Percentiles rank a stretch among this genome's conserved stretches.
phyloP scores from a whole-genome alignment of 805 yeast genomes.

The Kregervanrija fluxuum region DNA sequence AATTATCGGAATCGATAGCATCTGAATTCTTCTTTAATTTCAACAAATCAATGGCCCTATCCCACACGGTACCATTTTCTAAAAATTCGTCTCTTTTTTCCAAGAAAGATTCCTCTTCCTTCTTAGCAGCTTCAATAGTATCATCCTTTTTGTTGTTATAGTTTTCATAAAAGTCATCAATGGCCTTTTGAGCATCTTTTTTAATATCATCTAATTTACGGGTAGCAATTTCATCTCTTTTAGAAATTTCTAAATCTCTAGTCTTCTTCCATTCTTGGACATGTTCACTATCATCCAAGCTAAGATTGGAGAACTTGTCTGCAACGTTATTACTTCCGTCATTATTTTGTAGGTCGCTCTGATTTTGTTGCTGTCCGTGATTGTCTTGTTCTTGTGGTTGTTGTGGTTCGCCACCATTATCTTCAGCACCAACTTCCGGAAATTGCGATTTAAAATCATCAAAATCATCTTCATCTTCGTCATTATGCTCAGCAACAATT shows the following conservation, averaged over 20 bases:
- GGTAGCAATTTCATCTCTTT: conserved; percentile 67
- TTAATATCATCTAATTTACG: conserved; percentile 60
- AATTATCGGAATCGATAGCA: conserved; percentile 24
- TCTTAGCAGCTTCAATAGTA: conserved; percentile 52
- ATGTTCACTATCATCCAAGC: conserved; percentile 48
- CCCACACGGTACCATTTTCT: conserved; percentile 47
- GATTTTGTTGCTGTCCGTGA: neutral
- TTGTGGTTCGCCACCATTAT: neutral
- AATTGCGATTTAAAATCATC: conserved; percentile 58
- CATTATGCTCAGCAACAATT: conserved; percentile 25
- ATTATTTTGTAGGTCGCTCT: neutral
- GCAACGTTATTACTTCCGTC: conserved; percentile 37
- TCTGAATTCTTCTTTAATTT: conserved; percentile 28
- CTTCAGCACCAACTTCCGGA: conserved; percentile 44
- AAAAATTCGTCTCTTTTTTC: conserved; percentile 65
- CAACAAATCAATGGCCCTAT: conserved; percentile 43
- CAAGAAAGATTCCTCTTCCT: conserved; percentile 65
- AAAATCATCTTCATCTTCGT: conserved; percentile 37
- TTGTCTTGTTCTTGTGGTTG: conserved; percentile 7
- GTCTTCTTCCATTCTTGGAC: conserved; percentile 75
- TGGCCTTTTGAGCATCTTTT: conserved; percentile 69
- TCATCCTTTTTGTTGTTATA: conserved; percentile 80
- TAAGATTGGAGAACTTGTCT: conserved; percentile 30
- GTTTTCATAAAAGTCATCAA: conserved; percentile 88
- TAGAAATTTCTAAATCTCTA: conserved; percentile 67